A percentile compares a stretch with the other conserved stretches of the same genome.
These are phyloP conservation scores for Pistacia vera DNA, from an alignment of 345 rosid genomes.

Conservation along the genomic window DNA sequence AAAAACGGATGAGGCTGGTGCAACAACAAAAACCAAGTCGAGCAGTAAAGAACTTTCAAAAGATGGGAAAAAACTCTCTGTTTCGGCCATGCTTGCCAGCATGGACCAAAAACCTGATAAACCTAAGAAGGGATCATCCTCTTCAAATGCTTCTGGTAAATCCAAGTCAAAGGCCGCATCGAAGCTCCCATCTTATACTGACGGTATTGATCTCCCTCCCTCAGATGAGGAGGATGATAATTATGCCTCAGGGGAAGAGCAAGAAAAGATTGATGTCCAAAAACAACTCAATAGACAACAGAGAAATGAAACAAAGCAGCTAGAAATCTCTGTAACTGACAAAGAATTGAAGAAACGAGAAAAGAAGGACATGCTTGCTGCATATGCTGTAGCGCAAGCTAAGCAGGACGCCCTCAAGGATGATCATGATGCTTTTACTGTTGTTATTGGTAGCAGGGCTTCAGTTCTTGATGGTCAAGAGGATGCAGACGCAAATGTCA, in stretches of 20 bases:
- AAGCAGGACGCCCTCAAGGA: constrained; percentile 85
- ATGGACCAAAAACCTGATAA: constrained; percentile 85
- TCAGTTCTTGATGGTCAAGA: constrained; percentile 91
- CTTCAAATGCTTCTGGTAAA: constrained; percentile 33
- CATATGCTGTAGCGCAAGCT: constrained; percentile 55
- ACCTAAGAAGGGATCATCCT: constrained; percentile 67
- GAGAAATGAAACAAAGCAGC: constrained; percentile 50
- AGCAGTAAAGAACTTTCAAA: constrained; percentile 53
- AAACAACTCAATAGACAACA: constrained; percentile 42
- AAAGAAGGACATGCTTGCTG: constrained; percentile 65
- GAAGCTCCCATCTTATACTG: constrained; percentile 65
- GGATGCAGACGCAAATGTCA: constrained; percentile 88
- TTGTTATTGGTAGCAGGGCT: constrained; percentile 85
- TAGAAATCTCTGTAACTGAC: constrained; percentile 62
- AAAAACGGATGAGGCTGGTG: constrained; percentile 58
- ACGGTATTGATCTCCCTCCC: constrained; percentile 87
- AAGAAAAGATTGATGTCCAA: constrained; percentile 32
- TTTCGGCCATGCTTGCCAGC: constrained; percentile 78
- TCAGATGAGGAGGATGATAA: constrained; percentile 76
- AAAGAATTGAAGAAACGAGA: constrained; percentile 87
- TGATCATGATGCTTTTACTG: constrained; percentile 95
- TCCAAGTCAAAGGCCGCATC: constrained; percentile 55
- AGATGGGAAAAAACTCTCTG: constrained; percentile 66
- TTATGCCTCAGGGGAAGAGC: constrained; percentile 47
- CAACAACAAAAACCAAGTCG: constrained; percentile 48